Evolutionary conservation across 805 yeast genomes (phyloP).

Genomic region (Kuraishia floccosa): DNA sequence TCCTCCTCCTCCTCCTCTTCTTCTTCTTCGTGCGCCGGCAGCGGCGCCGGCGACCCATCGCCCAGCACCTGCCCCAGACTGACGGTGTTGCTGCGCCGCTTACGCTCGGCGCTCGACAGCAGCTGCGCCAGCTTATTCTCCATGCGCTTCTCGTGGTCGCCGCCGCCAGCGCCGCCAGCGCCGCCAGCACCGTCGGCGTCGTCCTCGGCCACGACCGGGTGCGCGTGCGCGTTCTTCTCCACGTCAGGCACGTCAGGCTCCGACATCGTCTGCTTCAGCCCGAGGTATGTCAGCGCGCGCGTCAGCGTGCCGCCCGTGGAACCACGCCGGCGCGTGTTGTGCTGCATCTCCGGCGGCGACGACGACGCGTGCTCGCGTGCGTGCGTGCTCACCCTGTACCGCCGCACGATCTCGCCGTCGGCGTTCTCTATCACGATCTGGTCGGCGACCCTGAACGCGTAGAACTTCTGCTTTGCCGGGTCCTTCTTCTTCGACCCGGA

Average conservation of each 20-base stretch:
- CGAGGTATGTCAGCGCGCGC: conserved; percentile 13
- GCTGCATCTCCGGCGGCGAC: not conserved
- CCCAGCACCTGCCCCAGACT: not conserved
- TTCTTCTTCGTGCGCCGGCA: not conserved
- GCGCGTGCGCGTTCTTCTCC: no score
- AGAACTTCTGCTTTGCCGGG: conserved; percentile 21
- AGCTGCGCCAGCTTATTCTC: no score
- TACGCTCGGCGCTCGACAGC: no score
- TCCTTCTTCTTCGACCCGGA: conserved; percentile 7
- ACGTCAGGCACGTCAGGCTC: conserved; percentile 1
- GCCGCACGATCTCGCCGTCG: conserved; percentile 83
- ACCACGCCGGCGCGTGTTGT: conserved; percentile 2
- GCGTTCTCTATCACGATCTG: conserved; percentile 76
- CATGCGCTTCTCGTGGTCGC: conserved; percentile 1
- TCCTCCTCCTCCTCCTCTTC: conserved; percentile 2
- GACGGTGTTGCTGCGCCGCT: not conserved
- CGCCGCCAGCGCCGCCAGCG: not conserved
- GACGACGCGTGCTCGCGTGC: not conserved
- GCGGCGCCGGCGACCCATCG: not conserved
- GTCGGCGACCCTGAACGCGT: conserved; percentile 74
- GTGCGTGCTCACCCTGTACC: conserved; percentile 55
- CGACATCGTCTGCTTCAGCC: conserved; percentile 9
- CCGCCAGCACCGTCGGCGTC: conserved; percentile 4
- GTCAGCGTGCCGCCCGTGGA: conserved; percentile 4
- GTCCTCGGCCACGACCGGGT: conserved; percentile 3